Evolutionary conservation across 2,329 filamentous ascomycete species (phyloP), one percentile per base, ranked within the genome.

Genomic region (Albophoma yamanashiensis): DNA sequence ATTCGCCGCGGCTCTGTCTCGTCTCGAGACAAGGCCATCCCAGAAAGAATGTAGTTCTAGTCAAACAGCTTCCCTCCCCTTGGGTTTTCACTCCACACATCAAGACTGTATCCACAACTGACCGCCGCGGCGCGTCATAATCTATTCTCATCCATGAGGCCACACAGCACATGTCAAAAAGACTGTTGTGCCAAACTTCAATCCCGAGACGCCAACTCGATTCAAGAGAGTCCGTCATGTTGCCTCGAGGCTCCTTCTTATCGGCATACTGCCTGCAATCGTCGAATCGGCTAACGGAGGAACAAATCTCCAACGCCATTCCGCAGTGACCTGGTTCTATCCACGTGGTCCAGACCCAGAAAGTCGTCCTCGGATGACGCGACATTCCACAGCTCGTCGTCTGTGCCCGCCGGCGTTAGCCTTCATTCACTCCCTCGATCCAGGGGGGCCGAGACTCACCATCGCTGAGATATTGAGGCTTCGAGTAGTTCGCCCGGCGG

Each of bases 381-480:
- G 65, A 78, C 69, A 59, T 79, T 80, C 76, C 75, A 86, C 34
- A 88, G 72, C 57, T 85, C 74, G 67, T 87, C 81, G 65, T 86
- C 84, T 88, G 11, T 34, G 25, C 5, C 50, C 31, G 20, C 50
- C 8, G 15, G 58, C 55, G 59, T 57, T 40, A 59, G 57, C 31
- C 12, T 25, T 15, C 22, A 17, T 17, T 36, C 59, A 20, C 14
- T 47, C 4, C n/a, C 8, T 34, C 36, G 20, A 38, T 20, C 34
- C 5, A 15, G 12, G 8, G 6, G n/a, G 47, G 25, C 1, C 14
- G 43, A 27, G 31, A 5, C 87, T 80, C 78, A 96, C 93, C 92
- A 76, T 97, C 94, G 66, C 88, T 86, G 55, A 99, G 79, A 76
- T 95, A 95, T 62, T 85, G 82, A 34, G 92, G 89, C 69, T 89